Conservation (phyloP, 768 basidiomycete species). For the Suillus occidentalis region DNA sequence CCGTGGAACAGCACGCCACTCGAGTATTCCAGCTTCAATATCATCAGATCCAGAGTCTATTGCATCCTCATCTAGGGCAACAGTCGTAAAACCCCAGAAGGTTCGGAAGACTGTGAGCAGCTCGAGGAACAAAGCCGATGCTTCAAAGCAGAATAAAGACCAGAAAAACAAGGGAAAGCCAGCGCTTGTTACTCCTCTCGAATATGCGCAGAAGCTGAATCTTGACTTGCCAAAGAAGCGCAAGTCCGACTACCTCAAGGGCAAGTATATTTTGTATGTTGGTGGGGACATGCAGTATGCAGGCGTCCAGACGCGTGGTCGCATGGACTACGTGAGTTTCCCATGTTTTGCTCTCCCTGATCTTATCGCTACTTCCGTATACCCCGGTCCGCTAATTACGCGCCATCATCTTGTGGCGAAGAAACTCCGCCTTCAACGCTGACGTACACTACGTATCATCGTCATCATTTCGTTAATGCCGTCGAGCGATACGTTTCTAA, state of each 20-base stretch:
- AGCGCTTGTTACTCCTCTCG: slow-evolving; percentile 44
- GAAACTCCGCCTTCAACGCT: slow-evolving; percentile 3
- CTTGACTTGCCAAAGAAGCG: slow-evolving; percentile 18
- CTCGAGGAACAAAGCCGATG: slow-evolving; percentile 12
- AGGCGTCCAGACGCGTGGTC: slow-evolving; percentile 47
- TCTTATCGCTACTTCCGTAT: not conserved
- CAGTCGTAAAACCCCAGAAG: slow-evolving; percentile 5
- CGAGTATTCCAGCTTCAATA: not conserved
- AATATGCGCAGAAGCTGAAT: slow-evolving; percentile 50
- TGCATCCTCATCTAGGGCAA: slow-evolving; percentile 1
- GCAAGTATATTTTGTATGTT: slow-evolving; percentile 56
- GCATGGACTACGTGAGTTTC: slow-evolving; percentile 62
- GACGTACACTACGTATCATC: not conserved
- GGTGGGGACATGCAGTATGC: slow-evolving; percentile 60
- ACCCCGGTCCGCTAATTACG: slow-evolving; percentile 1
- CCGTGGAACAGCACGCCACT: not conserved
- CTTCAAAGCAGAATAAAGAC: slow-evolving; percentile 9
- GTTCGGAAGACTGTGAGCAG: slow-evolving; percentile 25
- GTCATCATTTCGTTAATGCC: not conserved
- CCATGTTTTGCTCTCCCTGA: slow-evolving; percentile 2
- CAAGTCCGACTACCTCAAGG: slow-evolving; percentile 42
- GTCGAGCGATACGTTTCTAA: not conserved
- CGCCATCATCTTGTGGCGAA: not conserved
- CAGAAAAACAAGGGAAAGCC: slow-evolving; percentile 43
- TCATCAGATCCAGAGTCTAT: slow-evolving; percentile 1